Percentiles rank a stretch among this genome's conserved stretches.
Evolutionary conservation across 768 basidiomycete genomes (phyloP).

Genomic region (Mycena indigotica): DNA sequence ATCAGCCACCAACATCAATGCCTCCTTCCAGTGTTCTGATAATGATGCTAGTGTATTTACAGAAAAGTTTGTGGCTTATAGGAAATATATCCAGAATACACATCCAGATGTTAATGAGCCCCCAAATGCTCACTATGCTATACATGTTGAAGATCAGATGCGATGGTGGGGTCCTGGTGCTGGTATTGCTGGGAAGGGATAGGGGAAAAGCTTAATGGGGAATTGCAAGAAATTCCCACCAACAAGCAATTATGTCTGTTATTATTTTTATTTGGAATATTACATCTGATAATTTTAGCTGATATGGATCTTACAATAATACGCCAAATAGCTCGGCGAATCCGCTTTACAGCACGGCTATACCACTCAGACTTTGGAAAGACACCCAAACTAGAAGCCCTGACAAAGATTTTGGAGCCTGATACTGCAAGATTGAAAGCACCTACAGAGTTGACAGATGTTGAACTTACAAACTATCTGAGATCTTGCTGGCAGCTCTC

Average conservation of each 20-base stretch:
- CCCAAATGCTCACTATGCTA: conserved; percentile 24
- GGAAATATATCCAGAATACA: too few species aligned
- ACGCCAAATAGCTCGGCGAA: background rate
- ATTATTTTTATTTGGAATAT: background rate
- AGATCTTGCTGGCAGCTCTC: conserved; percentile 4
- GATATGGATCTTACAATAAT: conserved; percentile 7
- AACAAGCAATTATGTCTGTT: conserved; percentile 6
- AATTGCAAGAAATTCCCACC: conserved; percentile 6
- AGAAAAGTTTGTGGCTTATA: too few species aligned
- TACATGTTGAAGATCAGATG: conserved; percentile 20
- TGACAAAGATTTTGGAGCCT: background rate
- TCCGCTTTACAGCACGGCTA: background rate
- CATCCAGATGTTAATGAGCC: too few species aligned
- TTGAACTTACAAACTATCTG: background rate
- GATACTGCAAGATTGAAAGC: conserved; percentile 10
- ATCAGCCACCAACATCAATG: too few species aligned
- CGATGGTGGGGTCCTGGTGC: too few species aligned
- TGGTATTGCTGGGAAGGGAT: conserved; percentile 16
- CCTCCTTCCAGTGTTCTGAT: too few species aligned
- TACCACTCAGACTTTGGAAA: conserved; percentile 13
- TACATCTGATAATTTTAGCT: background rate
- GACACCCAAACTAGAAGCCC: too few species aligned
- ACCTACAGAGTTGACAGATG: background rate
- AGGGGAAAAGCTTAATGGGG: conserved; percentile 19
- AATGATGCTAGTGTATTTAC: too few species aligned